Evolutionary conservation across 1,284 basidiomycete genomes (phyloP).

Genomic region (Ceratobasidium sp.): DNA sequence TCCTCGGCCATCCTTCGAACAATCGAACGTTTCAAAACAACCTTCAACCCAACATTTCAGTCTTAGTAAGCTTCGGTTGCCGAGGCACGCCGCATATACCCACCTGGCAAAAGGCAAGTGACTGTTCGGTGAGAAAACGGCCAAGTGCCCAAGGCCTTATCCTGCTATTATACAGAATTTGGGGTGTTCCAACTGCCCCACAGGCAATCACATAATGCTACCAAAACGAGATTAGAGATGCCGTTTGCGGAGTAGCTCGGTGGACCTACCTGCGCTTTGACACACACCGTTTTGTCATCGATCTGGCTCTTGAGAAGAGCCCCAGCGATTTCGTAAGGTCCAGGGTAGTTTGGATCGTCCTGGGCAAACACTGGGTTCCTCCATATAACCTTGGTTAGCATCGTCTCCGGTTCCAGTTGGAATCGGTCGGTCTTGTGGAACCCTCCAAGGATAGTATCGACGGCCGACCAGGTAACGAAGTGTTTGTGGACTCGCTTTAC

Average conservation of each 20-base stretch:
- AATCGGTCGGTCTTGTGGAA: slow-evolving; percentile 5
- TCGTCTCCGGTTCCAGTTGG: neutral
- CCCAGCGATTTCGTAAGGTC: neutral
- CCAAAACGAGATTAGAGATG: neutral
- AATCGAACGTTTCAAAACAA: neutral
- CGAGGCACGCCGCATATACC: too few species aligned
- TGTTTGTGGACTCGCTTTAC: slow-evolving; percentile 37
- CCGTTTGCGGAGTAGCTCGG: neutral
- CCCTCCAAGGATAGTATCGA: slow-evolving; percentile 38
- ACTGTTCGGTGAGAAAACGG: slow-evolving; percentile 38
- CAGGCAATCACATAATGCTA: slow-evolving; percentile 41
- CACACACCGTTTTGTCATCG: neutral
- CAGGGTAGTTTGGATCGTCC: neutral
- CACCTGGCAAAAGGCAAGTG: slow-evolving; percentile 45
- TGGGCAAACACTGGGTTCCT: too few species aligned
- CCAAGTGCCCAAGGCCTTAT: slow-evolving; percentile 27
- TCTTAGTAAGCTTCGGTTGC: too few species aligned
- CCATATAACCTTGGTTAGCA: neutral
- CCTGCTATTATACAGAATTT: slow-evolving; percentile 40
- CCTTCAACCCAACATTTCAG: too few species aligned
- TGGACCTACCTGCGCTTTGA: slow-evolving; percentile 3
- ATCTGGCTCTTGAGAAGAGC: neutral
- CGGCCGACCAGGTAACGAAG: slow-evolving; percentile 25
- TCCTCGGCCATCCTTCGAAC: neutral
- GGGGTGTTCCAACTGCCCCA: slow-evolving; percentile 41